phyloP scores from a whole-genome alignment of 345 rosid genomes.

The Citrus cavaleriei region DNA sequence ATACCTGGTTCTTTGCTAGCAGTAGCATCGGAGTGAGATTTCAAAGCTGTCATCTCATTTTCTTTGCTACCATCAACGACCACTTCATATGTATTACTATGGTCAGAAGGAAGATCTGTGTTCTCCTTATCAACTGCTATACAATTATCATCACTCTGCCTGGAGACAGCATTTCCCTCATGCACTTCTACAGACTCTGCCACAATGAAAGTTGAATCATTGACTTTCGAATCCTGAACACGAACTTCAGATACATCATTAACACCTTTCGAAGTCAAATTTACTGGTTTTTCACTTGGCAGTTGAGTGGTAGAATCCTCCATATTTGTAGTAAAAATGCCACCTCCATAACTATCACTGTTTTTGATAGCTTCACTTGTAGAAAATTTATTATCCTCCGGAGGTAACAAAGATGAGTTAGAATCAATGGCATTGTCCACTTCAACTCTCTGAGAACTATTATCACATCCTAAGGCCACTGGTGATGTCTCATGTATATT shows the following conservation, averaged over 20 bases:
- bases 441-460: constrained; percentile 19
- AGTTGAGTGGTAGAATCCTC: constrained; percentile 21
- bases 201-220: constrained; percentile 9
- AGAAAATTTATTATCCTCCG: constrained; percentile 21
- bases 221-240: constrained; percentile 1
- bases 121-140: constrained; percentile 22
- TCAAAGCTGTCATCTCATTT: constrained; percentile 29
- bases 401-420: constrained; percentile 23
- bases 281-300: constrained; percentile 14
- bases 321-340: constrained; percentile 5
- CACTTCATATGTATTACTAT: constrained; percentile 17
- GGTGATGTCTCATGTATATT: constrained; percentile 10
- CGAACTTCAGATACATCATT: constrained; percentile 17
- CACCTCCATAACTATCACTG: constrained; percentile 11
- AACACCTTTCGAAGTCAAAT: constrained; percentile 22
- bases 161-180: constrained; percentile 15
- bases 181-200: constrained; percentile 21
- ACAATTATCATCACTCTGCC: constrained; percentile 20
- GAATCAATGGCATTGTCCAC: constrained; percentile 18
- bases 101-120: constrained; percentile 29
- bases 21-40: constrained; percentile 30
- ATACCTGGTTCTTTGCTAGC: constrained; percentile 39
- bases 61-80: constrained; percentile 18
- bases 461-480: constrained; percentile 14
- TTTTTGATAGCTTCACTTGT: constrained; percentile 22